Percentiles rank a stretch among this genome's conserved stretches.
Evolutionary conservation across 306 rosid genomes (phyloP).

Genomic region (Senna siamea): DNA sequence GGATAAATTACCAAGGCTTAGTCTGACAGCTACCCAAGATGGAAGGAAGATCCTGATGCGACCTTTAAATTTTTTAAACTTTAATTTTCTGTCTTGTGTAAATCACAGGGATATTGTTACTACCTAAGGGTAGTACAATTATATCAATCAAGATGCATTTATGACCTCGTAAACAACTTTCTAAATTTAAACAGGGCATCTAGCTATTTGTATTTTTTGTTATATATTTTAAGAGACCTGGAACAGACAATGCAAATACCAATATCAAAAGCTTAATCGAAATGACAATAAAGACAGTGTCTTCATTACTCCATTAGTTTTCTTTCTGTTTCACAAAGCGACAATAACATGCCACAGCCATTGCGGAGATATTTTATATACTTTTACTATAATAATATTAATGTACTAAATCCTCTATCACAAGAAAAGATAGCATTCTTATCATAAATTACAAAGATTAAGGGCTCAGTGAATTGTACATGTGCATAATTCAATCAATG

Average conservation of each 20-base stretch:
- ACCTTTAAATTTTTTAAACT: constrained; percentile 17
- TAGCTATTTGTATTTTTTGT: background rate
- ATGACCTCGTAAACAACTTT: constrained; percentile 21
- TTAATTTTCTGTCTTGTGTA: constrained; percentile 17
- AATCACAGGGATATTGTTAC: constrained; percentile 25
- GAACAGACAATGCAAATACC: background rate
- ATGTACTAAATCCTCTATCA: background rate
- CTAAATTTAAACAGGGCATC: constrained; percentile 13
- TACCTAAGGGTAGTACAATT: background rate
- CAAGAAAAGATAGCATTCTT: background rate
- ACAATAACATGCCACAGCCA: background rate
- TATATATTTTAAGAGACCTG: background rate
- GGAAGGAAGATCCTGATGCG: background rate
- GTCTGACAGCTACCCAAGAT: constrained; percentile 3
- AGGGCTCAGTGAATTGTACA: background rate
- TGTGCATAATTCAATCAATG: background rate
- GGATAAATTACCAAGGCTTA: constrained; percentile 20
- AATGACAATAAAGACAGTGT: background rate
- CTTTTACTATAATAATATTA: background rate
- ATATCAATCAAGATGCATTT: constrained; percentile 5
- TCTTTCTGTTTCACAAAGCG: constrained; percentile 1
- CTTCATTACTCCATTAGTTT: constrained; percentile 1
- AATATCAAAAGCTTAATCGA: background rate
- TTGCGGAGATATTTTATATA: background rate
- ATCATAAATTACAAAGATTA: background rate